Conservation (phyloP, 768 basidiomycete species). For the Russula foetens region DNA sequence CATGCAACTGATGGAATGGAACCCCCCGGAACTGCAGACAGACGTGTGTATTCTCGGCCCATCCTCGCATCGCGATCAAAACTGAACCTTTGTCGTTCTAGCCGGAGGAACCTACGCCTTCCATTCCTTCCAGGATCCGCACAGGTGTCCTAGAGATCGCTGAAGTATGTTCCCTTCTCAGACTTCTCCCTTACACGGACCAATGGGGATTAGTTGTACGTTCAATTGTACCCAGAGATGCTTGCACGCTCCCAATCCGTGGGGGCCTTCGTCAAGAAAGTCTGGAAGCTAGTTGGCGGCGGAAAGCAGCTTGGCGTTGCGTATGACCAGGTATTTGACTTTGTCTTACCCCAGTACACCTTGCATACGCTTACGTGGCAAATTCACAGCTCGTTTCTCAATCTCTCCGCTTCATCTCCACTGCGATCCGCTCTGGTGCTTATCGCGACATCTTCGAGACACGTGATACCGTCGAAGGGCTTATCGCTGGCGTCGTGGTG, state of each 20-base stretch:
- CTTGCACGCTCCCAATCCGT: conserved; percentile 55
- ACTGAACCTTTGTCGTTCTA: conserved; percentile 24
- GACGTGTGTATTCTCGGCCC: conserved; percentile 46
- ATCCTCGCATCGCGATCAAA: background rate
- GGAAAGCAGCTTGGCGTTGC: conserved; percentile 59
- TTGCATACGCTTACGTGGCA: background rate
- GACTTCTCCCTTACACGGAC: background rate
- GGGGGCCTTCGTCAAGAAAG: conserved; percentile 68
- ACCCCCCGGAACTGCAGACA: conserved; percentile 54
- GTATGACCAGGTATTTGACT: conserved; percentile 57
- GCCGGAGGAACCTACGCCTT: conserved; percentile 77
- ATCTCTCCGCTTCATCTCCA: conserved; percentile 84
- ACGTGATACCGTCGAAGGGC: conserved; percentile 68
- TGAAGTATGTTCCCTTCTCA: conserved; percentile 47
- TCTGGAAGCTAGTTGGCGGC: conserved; percentile 84
- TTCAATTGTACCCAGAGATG: conserved; percentile 78
- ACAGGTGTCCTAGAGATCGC: conserved; percentile 85
- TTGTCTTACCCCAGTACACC: background rate
- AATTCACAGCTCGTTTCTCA: conserved; percentile 74
- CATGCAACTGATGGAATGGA: conserved; percentile 75
- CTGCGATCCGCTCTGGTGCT: conserved; percentile 81
- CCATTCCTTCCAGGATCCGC: conserved; percentile 84
- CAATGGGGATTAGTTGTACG: conserved; percentile 46
- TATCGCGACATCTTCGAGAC: conserved; percentile 77
- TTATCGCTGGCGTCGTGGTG: conserved; percentile 85